Evolutionary conservation across 768 basidiomycete species (phyloP).

Genomic region (Cyclocybe aegerita): DNA sequence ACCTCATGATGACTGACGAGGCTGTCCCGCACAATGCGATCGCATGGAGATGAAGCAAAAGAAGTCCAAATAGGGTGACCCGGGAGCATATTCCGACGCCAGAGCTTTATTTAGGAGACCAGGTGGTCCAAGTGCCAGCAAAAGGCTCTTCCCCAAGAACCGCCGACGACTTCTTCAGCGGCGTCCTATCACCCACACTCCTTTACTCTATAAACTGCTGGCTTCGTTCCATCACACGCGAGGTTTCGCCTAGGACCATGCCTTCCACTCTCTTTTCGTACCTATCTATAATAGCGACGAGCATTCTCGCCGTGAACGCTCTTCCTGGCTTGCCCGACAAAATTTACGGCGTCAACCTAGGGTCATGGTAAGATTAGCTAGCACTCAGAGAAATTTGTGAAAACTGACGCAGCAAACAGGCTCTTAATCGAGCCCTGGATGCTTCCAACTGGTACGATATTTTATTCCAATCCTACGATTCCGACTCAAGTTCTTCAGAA

Average conservation of each 20-base stretch:
- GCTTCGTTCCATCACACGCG: not conserved
- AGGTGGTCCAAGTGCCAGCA: constrained; percentile 4
- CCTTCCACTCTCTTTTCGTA: constrained; percentile 23
- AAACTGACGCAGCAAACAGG: constrained; percentile 38
- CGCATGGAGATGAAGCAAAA: too few relatives aligned
- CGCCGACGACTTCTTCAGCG: not conserved
- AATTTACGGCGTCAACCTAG: constrained; percentile 73
- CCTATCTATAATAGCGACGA: constrained; percentile 11
- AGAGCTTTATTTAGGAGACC: not conserved
- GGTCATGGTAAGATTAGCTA: constrained; percentile 51
- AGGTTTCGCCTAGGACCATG: constrained; percentile 11
- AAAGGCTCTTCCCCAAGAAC: not conserved
- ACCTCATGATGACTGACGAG: too few relatives aligned
- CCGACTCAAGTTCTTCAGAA: constrained; percentile 33
- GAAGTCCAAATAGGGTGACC: too few relatives aligned
- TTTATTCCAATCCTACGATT: not conserved
- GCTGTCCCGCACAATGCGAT: too few relatives aligned
- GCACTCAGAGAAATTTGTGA: constrained; percentile 34
- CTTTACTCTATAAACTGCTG: constrained; percentile 6
- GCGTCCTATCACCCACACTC: constrained; percentile 3
- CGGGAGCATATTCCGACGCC: too few relatives aligned
- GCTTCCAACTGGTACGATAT: constrained; percentile 57
- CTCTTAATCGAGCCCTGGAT: constrained; percentile 82
- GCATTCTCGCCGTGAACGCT: constrained; percentile 13
- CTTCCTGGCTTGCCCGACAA: constrained; percentile 37